phyloP scores from a whole-genome alignment of 164 flowering plant genomes.

The Cinnamomum chago region DNA sequence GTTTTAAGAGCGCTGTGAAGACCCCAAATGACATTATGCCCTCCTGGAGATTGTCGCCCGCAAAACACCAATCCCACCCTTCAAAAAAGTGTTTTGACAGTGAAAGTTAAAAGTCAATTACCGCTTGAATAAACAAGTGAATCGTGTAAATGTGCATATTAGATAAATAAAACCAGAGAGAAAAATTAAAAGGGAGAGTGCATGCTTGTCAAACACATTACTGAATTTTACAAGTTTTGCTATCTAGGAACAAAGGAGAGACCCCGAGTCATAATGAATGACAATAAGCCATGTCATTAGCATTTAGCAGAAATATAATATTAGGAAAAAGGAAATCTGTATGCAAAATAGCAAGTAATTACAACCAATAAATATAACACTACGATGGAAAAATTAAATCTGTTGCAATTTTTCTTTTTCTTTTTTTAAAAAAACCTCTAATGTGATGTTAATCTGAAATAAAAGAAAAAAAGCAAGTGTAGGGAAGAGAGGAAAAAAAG shows the following conservation, averaged over 20 bases:
- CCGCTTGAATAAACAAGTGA: background rate
- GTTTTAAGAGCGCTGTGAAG: slow-evolving; percentile 67
- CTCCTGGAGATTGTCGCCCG: slow-evolving; percentile 99
- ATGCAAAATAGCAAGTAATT: background rate
- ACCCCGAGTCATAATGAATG: background rate
- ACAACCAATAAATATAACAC: too few species aligned
- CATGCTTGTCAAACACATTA: background rate
- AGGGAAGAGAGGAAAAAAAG: background rate
- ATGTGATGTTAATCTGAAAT: too few species aligned
- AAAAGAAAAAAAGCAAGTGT: too few species aligned
- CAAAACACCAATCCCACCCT: slow-evolving; percentile 96
- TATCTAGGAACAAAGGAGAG: too few species aligned
- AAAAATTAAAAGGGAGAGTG: too few species aligned
- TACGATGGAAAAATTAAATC: too few species aligned
- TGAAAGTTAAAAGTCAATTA: background rate
- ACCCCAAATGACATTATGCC: slow-evolving; percentile 98
- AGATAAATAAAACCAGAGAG: too few species aligned
- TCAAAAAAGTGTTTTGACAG: slow-evolving; percentile 6
- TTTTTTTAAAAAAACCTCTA: too few species aligned
- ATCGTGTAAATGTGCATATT: too few species aligned
- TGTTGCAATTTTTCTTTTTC: too few species aligned
- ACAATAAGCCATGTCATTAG: background rate
- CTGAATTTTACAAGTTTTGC: background rate
- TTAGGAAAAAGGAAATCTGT: background rate
- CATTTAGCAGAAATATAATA: background rate